A percentile compares a stretch with the other conserved stretches of the same genome.
phyloP scores from a whole-genome alignment of 306 rosid species.

The Prunus salicina region DNA sequence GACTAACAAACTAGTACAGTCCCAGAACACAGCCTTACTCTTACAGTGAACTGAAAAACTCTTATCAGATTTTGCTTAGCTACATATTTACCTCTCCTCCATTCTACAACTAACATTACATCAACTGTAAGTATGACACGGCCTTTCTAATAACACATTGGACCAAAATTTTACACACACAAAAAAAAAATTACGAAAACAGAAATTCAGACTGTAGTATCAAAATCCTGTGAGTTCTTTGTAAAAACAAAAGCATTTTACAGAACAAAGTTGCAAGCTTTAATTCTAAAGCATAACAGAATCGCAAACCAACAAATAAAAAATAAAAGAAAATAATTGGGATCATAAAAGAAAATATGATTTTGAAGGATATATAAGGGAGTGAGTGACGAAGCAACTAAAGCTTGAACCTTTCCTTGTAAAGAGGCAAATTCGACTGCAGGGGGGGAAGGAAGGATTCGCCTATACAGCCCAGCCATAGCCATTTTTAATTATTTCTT shows the following conservation, averaged over 20 bases:
- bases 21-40: background rate
- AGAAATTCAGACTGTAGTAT: background rate
- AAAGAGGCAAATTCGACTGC: conserved; percentile 81
- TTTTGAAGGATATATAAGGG: background rate
- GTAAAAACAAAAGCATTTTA: background rate
- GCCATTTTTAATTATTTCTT: conserved; percentile 42
- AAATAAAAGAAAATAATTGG: background rate
- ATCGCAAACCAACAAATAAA: background rate
- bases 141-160: background rate
- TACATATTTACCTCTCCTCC: too few relatives aligned
- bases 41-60: background rate
- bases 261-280: background rate
- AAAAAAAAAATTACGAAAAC: background rate
- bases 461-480: conserved; percentile 83
- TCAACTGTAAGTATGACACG: background rate
- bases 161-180: background rate
- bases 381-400: background rate
- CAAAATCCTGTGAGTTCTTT: background rate
- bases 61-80: background rate
- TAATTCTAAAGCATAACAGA: background rate
- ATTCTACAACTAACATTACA: background rate
- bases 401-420: conserved; percentile 62
- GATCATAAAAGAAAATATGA: too few relatives aligned
- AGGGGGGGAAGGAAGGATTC: conserved; percentile 83
- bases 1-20: background rate